Percentiles rank a stretch among this genome's conserved stretches.
phyloP scores from a whole-genome alignment of 202 grass and related monocot species.

The Zoysia matrella region DNA sequence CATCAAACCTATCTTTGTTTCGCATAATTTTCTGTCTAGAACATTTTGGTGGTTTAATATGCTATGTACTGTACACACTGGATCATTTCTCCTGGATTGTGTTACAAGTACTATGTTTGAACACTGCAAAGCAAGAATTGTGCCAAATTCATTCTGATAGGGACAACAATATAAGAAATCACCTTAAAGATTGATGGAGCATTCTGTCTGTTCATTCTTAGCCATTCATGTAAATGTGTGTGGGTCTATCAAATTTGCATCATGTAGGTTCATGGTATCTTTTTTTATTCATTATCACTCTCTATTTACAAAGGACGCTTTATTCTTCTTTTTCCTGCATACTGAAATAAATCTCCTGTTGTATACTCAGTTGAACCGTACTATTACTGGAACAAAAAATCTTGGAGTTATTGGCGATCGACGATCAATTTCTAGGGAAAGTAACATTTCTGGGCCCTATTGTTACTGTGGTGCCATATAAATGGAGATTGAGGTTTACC shows the following conservation, averaged over 20 bases:
- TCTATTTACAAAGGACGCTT: conserved; percentile 13
- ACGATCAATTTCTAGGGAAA: conserved; percentile 83
- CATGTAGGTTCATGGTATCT: background rate
- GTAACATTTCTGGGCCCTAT: conserved; percentile 42
- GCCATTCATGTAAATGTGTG: background rate
- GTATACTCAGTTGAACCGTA: conserved; percentile 79
- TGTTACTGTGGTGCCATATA: conserved; percentile 26
- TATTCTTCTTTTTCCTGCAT: background rate
- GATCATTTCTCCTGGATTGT: background rate
- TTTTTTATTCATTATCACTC: background rate
- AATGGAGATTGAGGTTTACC: conserved; percentile 12
- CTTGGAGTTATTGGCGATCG: conserved; percentile 76
- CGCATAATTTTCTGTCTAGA: no score
- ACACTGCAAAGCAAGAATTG: background rate
- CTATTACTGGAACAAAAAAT: conserved; percentile 61
- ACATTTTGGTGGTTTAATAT: no score
- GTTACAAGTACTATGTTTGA: conserved; percentile 17
- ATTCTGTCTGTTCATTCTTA: background rate
- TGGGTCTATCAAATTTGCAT: conserved; percentile 13
- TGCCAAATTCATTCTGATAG: conserved; percentile 13
- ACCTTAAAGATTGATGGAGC: background rate
- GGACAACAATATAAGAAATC: background rate
- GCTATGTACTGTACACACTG: no score
- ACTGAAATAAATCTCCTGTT: conserved; percentile 8
- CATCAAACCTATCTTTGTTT: no score